phyloP scores from a whole-genome alignment of 2,329 filamentous ascomycete species.

The Penicillium concentricum region DNA sequence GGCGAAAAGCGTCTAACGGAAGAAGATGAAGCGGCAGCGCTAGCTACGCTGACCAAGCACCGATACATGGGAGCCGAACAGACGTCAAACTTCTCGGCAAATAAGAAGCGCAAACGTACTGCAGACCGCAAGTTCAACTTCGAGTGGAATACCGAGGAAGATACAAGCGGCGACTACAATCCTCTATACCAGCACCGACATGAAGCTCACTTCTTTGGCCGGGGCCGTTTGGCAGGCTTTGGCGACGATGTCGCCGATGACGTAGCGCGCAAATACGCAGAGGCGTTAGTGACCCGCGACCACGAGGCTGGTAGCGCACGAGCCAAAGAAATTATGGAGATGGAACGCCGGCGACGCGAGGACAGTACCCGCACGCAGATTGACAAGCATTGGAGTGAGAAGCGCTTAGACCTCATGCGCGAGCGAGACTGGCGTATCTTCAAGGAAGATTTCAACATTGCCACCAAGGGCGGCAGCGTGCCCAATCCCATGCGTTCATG shows the following conservation, averaged over 20 bases:
- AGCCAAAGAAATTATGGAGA: conserved; percentile 78
- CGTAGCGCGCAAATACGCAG: conserved; percentile 58
- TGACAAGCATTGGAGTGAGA: conserved; percentile 95
- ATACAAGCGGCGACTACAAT: conserved; percentile 82
- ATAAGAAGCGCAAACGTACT: conserved; percentile 91
- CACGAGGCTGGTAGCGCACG: conserved; percentile 71
- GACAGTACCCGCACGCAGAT: conserved; percentile 70
- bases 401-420: conserved; percentile 87
- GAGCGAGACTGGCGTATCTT: conserved; percentile 99
- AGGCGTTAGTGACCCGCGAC: conserved; percentile 72
- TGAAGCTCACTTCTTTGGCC: conserved; percentile 68
- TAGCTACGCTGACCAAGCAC: conserved; percentile 71
- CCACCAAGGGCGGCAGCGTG: conserved; percentile 85
- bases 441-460: conserved; percentile 98
- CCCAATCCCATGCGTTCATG: conserved; percentile 96
- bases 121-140: conserved; percentile 99
- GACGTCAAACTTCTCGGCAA: conserved; percentile 87
- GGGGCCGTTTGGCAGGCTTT: conserved; percentile 67
- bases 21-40: conserved; percentile 62
- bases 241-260: conserved; percentile 56
- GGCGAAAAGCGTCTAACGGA: conserved; percentile 47
- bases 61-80: conserved; percentile 90
- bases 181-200: conserved; percentile 71
- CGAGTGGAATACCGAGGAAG: conserved; percentile 93
- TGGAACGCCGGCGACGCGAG: conserved; percentile 75